Base-by-base conservation (phyloP, 305 asterid species). In the Solanum aculeatissimum region DNA sequence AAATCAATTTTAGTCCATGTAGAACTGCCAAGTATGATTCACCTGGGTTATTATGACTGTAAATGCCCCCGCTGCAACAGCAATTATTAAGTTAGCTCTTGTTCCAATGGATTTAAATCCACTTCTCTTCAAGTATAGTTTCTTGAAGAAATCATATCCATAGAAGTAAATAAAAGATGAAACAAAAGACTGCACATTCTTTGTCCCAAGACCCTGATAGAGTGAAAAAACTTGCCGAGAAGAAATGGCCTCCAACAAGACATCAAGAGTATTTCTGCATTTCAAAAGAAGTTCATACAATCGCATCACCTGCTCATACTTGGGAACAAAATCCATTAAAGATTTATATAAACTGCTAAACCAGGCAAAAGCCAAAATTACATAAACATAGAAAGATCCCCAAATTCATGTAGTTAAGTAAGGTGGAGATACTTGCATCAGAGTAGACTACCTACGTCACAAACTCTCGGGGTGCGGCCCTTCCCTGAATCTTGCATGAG, bases 161-260 rank as follows among this genome's bases (percentile, higher is more conserved):
- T 94, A 96, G 91, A 96, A 96, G 90, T 96, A 96, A 53, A 96
- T 89, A 77, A 94, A 96, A 83, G 89, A 91, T 0, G 99, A 96
- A 86, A 94, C 86, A 86, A 96, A 93, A 13, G 99, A 95, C 88
- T 94, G 98, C 86, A 94, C 88, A 84, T 94, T 96, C 91, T 96
- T 96, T 7, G 97, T 96, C 53, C 96, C 97, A 74, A 96, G 85
- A 27, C 99, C 99, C 90, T 96, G 99, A 91, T 92, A 94, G 88
- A 96, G 84, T 0, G 96, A 94, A 57, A 92, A 89, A 79, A 93
- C 80, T 87, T 90, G 93, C 32, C 94, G 88, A 1, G 91, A 91
- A 75, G 96, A 92, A 84, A 96, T 93, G 85, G 99, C 99, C 88
- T 96, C 99, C 93, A 92, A 91, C 5, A 96, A 92, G 80, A 96